Evolutionary conservation across 257 asterid species (phyloP).

Genomic region (Petunia axillaris): DNA sequence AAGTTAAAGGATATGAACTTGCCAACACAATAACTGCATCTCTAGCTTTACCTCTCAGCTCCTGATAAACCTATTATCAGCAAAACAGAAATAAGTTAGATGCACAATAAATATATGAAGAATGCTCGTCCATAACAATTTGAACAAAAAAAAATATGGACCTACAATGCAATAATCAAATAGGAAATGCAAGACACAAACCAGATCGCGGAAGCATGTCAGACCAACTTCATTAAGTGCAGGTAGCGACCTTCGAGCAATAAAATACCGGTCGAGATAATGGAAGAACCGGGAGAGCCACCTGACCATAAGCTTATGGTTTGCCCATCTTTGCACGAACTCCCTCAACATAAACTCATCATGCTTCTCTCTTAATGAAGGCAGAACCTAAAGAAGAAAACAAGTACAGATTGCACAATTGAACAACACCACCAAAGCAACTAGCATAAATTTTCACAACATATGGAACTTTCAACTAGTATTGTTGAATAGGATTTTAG

Average conservation of each 20-base stretch:
- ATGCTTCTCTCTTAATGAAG: slow-evolving; percentile 49
- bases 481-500: not conserved
- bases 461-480: not conserved
- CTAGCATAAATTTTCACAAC: not conserved
- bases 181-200: slow-evolving; percentile 24
- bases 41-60: slow-evolving; percentile 43
- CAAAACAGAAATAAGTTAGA: slow-evolving; percentile 12
- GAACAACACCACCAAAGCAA: not conserved
- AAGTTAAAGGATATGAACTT: slow-evolving; percentile 23
- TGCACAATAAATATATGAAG: not conserved
- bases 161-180: not conserved
- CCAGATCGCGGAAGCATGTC: slow-evolving; percentile 52
- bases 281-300: slow-evolving; percentile 61
- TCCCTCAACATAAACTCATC: slow-evolving; percentile 60
- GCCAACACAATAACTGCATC: slow-evolving; percentile 55
- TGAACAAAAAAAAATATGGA: not conserved
- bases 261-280: slow-evolving; percentile 56
- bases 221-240: slow-evolving; percentile 51
- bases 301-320: slow-evolving; percentile 56
- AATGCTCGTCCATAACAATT: not conserved
- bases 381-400: slow-evolving; percentile 44
- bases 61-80: slow-evolving; percentile 48
- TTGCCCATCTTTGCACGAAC: slow-evolving; percentile 50
- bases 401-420: not conserved
- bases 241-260: slow-evolving; percentile 44